Percentiles rank a stretch among this genome's conserved stretches.
These are phyloP conservation scores for Gossypium arboreum DNA, from an alignment of 345 rosid genomes.

Conservation along the genomic window DNA sequence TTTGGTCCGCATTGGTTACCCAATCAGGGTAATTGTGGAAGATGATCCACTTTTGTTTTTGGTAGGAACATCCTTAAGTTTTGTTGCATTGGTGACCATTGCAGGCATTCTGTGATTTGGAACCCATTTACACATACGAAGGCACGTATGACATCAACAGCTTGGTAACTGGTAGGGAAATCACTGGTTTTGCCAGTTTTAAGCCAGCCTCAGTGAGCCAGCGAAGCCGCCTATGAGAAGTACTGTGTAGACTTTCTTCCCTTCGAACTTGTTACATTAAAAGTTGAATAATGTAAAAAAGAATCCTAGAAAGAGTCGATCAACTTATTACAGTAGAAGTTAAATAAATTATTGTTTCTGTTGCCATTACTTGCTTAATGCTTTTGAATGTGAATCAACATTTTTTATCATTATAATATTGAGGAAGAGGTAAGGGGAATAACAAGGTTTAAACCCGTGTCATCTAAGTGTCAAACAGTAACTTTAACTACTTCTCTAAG, in stretches of 20 bases:
- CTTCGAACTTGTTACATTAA: too few species aligned
- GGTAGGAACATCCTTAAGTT: neutral
- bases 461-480: too few species aligned
- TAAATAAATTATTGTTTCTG: neutral
- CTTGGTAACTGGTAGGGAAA: conserved; percentile 47
- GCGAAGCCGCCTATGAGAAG: conserved; percentile 61
- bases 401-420: too few species aligned
- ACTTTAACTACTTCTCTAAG: too few species aligned
- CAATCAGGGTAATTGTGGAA: neutral
- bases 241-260: neutral
- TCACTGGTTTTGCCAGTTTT: conserved; percentile 85
- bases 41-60: neutral
- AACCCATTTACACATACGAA: conserved; percentile 84
- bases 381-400: neutral
- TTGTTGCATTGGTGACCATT: neutral
- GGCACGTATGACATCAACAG: conserved; percentile 62
- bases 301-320: neutral
- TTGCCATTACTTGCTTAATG: neutral
- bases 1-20: neutral
- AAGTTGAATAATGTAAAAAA: neutral
- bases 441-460: too few species aligned
- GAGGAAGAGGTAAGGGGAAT: too few species aligned
- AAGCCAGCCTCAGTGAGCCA: conserved; percentile 43
- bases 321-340: neutral
- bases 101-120: conserved; percentile 99